Conservation (phyloP, 371 early-diverging fungal genomes). For the Coemansia sp. region DNA sequence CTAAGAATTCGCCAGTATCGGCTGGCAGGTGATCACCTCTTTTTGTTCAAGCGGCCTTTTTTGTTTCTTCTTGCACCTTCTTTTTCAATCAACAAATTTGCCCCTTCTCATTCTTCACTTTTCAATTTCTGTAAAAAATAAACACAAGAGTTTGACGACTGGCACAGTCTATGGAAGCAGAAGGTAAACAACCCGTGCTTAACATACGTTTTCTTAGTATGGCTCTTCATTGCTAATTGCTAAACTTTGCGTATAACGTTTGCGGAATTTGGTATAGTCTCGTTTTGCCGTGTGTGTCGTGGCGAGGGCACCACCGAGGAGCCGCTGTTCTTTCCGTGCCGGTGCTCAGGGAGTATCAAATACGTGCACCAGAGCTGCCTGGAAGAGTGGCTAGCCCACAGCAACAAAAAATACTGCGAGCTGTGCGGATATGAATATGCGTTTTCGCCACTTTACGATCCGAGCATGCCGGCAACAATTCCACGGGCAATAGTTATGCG, state of each 20-base stretch:
- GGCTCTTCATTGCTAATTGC: background rate
- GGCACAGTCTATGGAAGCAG: background rate
- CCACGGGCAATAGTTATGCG: constrained; percentile 58
- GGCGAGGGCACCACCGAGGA: constrained; percentile 71
- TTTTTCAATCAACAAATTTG: background rate
- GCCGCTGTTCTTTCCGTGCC: constrained; percentile 89
- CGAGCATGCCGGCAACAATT: constrained; percentile 70
- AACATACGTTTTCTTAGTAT: background rate
- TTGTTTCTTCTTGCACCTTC: background rate
- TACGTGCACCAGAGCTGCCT: constrained; percentile 89
- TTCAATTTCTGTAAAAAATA: constrained; percentile 1
- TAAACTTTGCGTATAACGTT: background rate
- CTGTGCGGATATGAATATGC: constrained; percentile 82
- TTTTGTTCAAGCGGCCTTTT: constrained; percentile 9
- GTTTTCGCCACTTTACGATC: constrained; percentile 81
- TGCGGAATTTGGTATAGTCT: constrained; percentile 41
- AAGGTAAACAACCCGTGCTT: background rate
- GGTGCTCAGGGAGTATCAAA: constrained; percentile 90
- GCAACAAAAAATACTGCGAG: constrained; percentile 83
- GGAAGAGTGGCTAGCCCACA: constrained; percentile 84
- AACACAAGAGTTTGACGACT: background rate
- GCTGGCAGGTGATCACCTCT: background rate
- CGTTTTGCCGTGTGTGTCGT: constrained; percentile 92
- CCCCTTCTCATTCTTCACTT: background rate
- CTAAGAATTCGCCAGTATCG: background rate